A percentile compares a stretch with the other conserved stretches of the same genome.
These are phyloP conservation scores for Piper longum DNA, from an alignment of 164 flowering plant genomes.

Conservation along the genomic window DNA sequence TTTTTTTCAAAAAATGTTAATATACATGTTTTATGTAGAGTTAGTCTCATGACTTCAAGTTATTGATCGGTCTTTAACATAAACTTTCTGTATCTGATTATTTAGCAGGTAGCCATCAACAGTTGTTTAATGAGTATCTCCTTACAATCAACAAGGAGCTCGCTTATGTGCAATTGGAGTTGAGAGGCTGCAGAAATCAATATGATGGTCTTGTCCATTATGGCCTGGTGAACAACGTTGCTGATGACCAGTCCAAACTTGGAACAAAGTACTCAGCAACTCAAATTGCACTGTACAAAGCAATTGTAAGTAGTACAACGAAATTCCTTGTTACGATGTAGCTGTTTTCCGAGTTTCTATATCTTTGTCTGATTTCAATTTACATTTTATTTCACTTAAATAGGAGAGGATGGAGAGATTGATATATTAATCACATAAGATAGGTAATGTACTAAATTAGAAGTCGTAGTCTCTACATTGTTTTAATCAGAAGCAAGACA, in stretches of 20 bases:
- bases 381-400: no score
- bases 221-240: constrained; percentile 80
- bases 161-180: constrained; percentile 61
- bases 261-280: constrained; percentile 76
- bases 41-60: not conserved
- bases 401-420: no score
- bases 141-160: constrained; percentile 68
- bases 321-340: not conserved
- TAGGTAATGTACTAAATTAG: no score
- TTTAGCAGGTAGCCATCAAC: constrained; percentile 27
- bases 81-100: not conserved
- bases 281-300: constrained; percentile 79
- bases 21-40: no score
- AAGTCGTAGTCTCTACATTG: no score
- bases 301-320: constrained; percentile 41
- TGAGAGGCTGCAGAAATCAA: constrained; percentile 78
- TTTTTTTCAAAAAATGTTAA: no score
- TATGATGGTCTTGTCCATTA: constrained; percentile 67
- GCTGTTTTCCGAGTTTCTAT: not conserved
- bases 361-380: no score
- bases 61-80: not conserved
- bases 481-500: no score
- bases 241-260: constrained; percentile 83
- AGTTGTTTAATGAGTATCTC: constrained; percentile 48
- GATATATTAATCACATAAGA: no score